Evolutionary conservation across 176 grass and related monocot species (phyloP).

Genomic region (Phyllostachys edulis): DNA sequence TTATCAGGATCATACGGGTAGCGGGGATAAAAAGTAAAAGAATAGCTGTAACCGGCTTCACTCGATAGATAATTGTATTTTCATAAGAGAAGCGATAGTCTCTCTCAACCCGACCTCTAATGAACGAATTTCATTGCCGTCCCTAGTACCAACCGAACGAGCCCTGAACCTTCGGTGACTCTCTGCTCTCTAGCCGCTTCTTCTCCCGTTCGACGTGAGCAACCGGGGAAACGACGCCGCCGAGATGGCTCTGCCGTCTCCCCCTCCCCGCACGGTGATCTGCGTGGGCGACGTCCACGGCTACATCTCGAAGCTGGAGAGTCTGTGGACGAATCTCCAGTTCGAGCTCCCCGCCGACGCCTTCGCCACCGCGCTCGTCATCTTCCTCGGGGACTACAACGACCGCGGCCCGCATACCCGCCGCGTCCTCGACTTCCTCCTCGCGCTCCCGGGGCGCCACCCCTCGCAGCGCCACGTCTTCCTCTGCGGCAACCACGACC

Average conservation of each 20-base stretch:
- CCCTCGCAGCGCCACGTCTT: conserved; percentile 81
- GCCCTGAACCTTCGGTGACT: no score
- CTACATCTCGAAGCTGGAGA: conserved; percentile 72
- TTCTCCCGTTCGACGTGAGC: no score
- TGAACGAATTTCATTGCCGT: no score
- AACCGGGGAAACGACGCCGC: background rate
- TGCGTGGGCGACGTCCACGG: conserved; percentile 89
- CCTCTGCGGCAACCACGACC: conserved; percentile 95
- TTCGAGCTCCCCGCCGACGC: conserved; percentile 41
- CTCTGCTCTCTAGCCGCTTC: no score
- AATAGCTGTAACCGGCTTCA: no score
- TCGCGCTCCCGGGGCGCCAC: conserved; percentile 52
- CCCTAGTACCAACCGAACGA: no score
- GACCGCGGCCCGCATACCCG: conserved; percentile 73
- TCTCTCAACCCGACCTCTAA: no score
- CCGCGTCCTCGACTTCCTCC: conserved; percentile 67
- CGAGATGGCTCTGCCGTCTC: conserved; percentile 16
- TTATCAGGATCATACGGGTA: no score
- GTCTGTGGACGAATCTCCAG: conserved; percentile 81
- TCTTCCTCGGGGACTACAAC: conserved; percentile 95
- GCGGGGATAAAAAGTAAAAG: no score
- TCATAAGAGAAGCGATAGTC: no score
- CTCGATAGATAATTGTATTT: no score
- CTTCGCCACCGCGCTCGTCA: conserved; percentile 76
- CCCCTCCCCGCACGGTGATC: conserved; percentile 52